These are phyloP conservation scores for Phyllostachys edulis DNA, from an alignment of 176 grass and related monocot genomes.

Conservation along the genomic window DNA sequence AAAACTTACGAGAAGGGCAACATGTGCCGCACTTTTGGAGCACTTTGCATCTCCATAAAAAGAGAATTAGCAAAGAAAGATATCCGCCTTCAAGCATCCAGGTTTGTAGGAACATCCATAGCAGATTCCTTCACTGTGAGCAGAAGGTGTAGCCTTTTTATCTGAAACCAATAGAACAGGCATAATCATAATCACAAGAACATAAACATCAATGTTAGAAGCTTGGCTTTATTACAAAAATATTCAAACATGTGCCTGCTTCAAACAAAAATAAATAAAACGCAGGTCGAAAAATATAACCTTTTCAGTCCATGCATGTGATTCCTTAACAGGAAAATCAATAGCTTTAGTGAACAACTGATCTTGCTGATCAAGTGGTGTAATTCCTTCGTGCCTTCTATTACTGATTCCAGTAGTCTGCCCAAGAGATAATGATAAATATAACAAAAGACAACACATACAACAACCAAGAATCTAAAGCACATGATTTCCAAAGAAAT, in stretches of 20 bases:
- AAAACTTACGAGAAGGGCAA: constrained; percentile 88
- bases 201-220: background rate
- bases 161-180: too few relatives aligned
- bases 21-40: constrained; percentile 94
- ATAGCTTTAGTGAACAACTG: constrained; percentile 70
- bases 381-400: constrained; percentile 48
- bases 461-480: constrained; percentile 9
- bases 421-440: constrained; percentile 30
- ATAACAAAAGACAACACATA: constrained; percentile 19
- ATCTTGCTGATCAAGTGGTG: constrained; percentile 63
- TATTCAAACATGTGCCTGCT: background rate
- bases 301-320: constrained; percentile 90
- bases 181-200: constrained; percentile 4
- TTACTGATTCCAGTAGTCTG: constrained; percentile 69
- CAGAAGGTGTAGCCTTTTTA: constrained; percentile 85
- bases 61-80: constrained; percentile 96
- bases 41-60: constrained; percentile 91
- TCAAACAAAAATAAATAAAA: constrained; percentile 30
- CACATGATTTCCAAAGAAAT: background rate
- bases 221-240: constrained; percentile 1
- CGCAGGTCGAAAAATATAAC: constrained; percentile 25
- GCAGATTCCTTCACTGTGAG: constrained; percentile 92
- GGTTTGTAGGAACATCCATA: constrained; percentile 90
- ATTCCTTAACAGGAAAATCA: constrained; percentile 69
- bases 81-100: constrained; percentile 92